Conservation (phyloP, 2,329 filamentous ascomycete genomes). For the Calonectria hawksworthii region DNA sequence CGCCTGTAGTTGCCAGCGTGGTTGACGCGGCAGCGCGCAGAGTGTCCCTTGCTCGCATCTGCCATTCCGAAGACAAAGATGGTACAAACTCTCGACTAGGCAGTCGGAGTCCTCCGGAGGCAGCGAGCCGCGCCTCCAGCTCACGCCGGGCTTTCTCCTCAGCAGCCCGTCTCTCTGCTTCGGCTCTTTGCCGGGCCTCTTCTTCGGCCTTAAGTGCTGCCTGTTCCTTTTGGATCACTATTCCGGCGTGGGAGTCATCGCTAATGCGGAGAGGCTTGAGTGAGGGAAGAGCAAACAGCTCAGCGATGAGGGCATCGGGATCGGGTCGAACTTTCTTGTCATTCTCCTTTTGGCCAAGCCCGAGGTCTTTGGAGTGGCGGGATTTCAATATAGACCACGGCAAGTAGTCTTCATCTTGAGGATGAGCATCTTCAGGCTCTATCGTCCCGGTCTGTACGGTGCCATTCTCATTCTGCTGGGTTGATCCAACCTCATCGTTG, state of each 20-base stretch:
- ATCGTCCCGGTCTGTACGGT: neutral
- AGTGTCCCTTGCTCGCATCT: constrained; percentile 45
- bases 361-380: neutral
- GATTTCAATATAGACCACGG: neutral
- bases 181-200: constrained; percentile 44
- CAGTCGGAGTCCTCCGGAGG: constrained; percentile 48
- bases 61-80: constrained; percentile 48
- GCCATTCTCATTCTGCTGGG: constrained; percentile 1
- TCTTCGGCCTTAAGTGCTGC: constrained; percentile 42
- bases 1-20: constrained; percentile 61
- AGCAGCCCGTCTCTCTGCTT: constrained; percentile 40
- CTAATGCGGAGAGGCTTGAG: constrained; percentile 45
- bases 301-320: constrained; percentile 39
- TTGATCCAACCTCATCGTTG: neutral
- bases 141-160: constrained; percentile 43
- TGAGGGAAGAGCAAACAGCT: constrained; percentile 46
- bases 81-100: constrained; percentile 46
- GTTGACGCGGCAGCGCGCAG: constrained; percentile 51
- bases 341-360: neutral
- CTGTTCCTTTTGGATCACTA: constrained; percentile 42
- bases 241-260: constrained; percentile 45
- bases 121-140: constrained; percentile 47
- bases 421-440: neutral
- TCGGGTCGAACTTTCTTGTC: constrained; percentile 30
- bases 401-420: neutral